Percentiles rank a stretch among this genome's conserved stretches.
Evolutionary conservation across 2,329 filamentous ascomycete genomes (phyloP).

Genomic region (Amauroascus niger): DNA sequence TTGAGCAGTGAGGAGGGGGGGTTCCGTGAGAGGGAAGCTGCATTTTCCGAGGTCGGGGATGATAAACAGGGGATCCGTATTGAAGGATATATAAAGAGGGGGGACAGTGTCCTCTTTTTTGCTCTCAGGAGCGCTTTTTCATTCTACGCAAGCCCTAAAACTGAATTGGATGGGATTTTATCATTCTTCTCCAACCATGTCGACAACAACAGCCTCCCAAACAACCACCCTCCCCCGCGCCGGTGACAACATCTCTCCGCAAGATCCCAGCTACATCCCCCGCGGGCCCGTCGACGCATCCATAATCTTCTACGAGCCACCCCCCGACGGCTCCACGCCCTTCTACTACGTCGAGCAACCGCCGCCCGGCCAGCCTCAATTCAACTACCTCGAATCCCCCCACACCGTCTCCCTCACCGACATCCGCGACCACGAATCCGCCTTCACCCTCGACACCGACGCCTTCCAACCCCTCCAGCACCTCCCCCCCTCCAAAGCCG

Average conservation of each 20-base stretch:
- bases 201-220: constrained; percentile 20
- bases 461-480: constrained; percentile 60
- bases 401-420: constrained; percentile 57
- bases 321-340: constrained; percentile 50
- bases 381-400: constrained; percentile 51
- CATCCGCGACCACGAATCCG: constrained; percentile 58
- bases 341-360: constrained; percentile 54
- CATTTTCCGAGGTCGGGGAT: too few species aligned
- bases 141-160: too few species aligned
- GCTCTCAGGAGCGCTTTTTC: too few species aligned
- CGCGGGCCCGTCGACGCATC: constrained; percentile 52
- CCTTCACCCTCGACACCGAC: constrained; percentile 60
- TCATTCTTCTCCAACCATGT: constrained; percentile 16
- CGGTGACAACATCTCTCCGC: constrained; percentile 18
- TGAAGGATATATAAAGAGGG: too few species aligned
- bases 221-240: constrained; percentile 16
- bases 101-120: too few species aligned
- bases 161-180: too few species aligned
- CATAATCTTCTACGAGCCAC: constrained; percentile 58
- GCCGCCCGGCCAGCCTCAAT: constrained; percentile 49
- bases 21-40: too few species aligned
- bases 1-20: too few species aligned
- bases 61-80: too few species aligned
- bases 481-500: constrained; percentile 45
- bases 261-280: constrained; percentile 35